These are phyloP conservation scores for Saxophila tyrrhenica DNA, from an alignment of 495 filamentous ascomycete species.

Conservation along the genomic window DNA sequence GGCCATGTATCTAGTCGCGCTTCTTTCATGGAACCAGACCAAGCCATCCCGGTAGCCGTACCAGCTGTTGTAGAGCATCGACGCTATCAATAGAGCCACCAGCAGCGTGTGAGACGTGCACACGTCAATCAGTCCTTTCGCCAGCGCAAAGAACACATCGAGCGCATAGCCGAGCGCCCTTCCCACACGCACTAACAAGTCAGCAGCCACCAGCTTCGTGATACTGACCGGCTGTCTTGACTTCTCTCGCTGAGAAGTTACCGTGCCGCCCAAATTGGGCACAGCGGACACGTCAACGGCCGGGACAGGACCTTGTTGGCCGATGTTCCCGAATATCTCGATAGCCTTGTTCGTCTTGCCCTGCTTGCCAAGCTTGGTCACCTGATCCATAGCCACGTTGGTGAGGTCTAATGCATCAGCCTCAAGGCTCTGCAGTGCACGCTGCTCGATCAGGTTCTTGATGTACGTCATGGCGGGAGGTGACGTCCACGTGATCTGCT, in stretches of 20 bases:
- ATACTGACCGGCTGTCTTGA: constrained; percentile 44
- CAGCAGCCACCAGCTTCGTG: constrained; percentile 57
- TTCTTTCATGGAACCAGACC: constrained; percentile 77
- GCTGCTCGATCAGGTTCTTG: constrained; percentile 54
- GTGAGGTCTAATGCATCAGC: constrained; percentile 75
- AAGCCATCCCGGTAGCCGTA: constrained; percentile 56
- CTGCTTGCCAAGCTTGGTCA: constrained; percentile 66
- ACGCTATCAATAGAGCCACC: constrained; percentile 52
- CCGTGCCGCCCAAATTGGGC: constrained; percentile 29
- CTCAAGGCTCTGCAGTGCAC: constrained; percentile 68
- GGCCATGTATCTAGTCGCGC: constrained; percentile 65
- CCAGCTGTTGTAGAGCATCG: constrained; percentile 56
- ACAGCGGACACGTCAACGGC: constrained; percentile 46
- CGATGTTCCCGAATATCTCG: constrained; percentile 78
- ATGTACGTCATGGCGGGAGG: constrained; percentile 3
- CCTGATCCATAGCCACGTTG: constrained; percentile 79
- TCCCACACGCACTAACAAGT: constrained; percentile 52
- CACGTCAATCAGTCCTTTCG: constrained; percentile 46
- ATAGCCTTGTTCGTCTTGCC: constrained; percentile 84
- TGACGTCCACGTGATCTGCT: constrained; percentile 67
- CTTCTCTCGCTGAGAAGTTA: constrained; percentile 48
- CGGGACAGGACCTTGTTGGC: constrained; percentile 54
- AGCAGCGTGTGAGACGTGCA: constrained; percentile 66
- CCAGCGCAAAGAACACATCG: constrained; percentile 67
- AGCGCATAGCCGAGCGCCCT: constrained; percentile 61